Base-by-base conservation (phyloP, 2,329 filamentous ascomycete genomes). In the Sporothrix variecibatus region DNA sequence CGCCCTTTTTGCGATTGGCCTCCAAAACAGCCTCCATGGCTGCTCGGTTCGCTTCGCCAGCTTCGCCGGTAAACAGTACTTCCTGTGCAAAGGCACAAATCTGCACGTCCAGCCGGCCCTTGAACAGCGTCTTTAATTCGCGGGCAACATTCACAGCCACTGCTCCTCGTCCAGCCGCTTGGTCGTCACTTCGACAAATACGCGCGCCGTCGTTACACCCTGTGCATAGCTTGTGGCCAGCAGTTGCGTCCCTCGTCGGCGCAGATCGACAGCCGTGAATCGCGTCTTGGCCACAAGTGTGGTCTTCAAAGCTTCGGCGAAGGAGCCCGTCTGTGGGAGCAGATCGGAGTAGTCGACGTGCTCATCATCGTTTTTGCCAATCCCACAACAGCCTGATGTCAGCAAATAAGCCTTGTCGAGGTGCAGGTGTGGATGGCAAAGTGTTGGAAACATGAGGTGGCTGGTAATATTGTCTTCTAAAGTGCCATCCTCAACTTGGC, bases 341-440 rank as follows among this genome's bases (percentile, higher is more conserved):
- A 93, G 83, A 77, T 92, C 86, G 1, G 85, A 82, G 80, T 90
- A 92, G 78, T 64, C 51, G 26, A 26, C 8, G 86, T 86, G 4
- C 1, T 11, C 9, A 6, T 2, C 38, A 15, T 51, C n/a, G 20
- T 40, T n/a, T 26, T 84, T 31, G 34, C 28, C 49, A 11, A 23
- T 23, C n/a, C 51, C 51, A 46, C 72, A 74, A 51, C 73, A 51
- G 75, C 81, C 80, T 9, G 70, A 62, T 73, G 82, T 88, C 11
- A 91, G 83, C 38, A 91, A 81, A 77, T 88, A 91, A 53, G 88
- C 86, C 78, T 91, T 91, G 81, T 94, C 92, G 38, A 94, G 84
- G 78, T 94, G 92, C 70, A 94, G 88, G 77, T 94, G 92, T 8
- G 92, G 91, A 78, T 94, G 92, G 77, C 91, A 93, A 2, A 94